Evolutionary conservation across 495 filamentous ascomycete species (phyloP), one percentile per base, ranked within the genome.

Genomic region (Neurospora discreta): DNA sequence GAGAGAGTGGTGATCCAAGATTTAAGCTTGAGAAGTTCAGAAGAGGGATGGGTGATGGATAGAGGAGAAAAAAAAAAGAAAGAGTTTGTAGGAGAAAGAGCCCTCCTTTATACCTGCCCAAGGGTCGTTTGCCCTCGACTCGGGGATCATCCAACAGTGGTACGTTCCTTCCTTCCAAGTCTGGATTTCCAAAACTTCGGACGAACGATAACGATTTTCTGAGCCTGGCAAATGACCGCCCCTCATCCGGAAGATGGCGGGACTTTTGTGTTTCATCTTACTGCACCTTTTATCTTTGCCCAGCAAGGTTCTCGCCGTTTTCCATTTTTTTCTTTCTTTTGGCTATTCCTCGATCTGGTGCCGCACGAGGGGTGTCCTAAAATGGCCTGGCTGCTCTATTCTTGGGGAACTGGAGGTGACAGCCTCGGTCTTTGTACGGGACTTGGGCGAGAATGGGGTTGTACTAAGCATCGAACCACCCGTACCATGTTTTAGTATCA

Each of bases 301-400:
- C 52, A 65, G 23, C 52, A 65, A 72, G 74, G 70, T 74, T 41
- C 23, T 69, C 44, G 60, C 68, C 60, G 40, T 71, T n/a, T n/a
- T 39, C 23, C 36, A n/a, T 41, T 68, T 11, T 26, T 39, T 72
- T 52, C 43, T 69, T 20, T n/a, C n/a, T n/a, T n/a, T 5, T 36
- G 3, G 33, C 4, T 36, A 36, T 36, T 4, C 33, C 39, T 36
- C 71, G 26, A 65, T 18, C 52, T 33, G 26, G 15, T 65, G 33
- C 26, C 52, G 23, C 26, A 33, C 30, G 26, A 15, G 52, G 52
- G 33, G 26, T 18, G 52, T 18, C 26, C 33, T 23, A 11, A 65
- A 18, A 65, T 26, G 15, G 26, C 26, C 9, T 18, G 23, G 26
- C 15, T 60, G 26, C 26, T 26, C 52, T n/a, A 3, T 9, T 60